Evolutionary conservation across 495 filamentous ascomycete species (phyloP).

Genomic region (Annulohypoxylon bovei): DNA sequence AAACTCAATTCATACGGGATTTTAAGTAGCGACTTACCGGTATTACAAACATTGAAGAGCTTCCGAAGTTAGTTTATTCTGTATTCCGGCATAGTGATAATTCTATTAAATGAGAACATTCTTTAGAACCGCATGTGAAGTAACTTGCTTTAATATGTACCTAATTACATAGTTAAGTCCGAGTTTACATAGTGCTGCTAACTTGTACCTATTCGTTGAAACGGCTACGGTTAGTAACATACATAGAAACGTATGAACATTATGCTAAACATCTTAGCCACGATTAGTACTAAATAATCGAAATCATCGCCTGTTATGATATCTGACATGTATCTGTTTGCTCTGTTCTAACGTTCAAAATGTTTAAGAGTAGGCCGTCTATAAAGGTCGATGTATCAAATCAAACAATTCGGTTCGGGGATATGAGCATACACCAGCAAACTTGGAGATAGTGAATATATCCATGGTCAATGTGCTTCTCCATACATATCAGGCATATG

Average conservation of each 20-base stretch:
- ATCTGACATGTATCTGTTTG: not conserved
- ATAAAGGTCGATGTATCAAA: not conserved
- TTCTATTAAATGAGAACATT: no score
- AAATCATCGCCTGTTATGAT: not conserved
- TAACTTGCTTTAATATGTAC: no score
- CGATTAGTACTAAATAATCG: not conserved
- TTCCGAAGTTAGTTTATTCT: no score
- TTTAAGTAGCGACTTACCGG: not conserved
- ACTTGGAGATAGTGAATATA: not conserved
- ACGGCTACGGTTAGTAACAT: not conserved
- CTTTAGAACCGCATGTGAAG: no score
- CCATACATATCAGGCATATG: not conserved
- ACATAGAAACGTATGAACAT: not conserved
- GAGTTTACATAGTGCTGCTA: no score
- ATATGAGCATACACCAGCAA: not conserved
- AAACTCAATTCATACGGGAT: constrained; percentile 8
- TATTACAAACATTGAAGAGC: not conserved
- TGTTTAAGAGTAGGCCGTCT: not conserved
- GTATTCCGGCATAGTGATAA: no score
- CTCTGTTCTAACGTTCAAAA: not conserved
- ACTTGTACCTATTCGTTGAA: no score
- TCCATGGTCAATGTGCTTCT: not conserved
- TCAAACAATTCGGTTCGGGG: not conserved
- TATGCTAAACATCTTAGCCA: not conserved
- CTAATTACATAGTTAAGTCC: no score